Evolutionary conservation across 768 basidiomycete species (phyloP), one percentile per base, ranked within the genome.

Genomic region (Pseudohyphozyma bogoriensis): DNA sequence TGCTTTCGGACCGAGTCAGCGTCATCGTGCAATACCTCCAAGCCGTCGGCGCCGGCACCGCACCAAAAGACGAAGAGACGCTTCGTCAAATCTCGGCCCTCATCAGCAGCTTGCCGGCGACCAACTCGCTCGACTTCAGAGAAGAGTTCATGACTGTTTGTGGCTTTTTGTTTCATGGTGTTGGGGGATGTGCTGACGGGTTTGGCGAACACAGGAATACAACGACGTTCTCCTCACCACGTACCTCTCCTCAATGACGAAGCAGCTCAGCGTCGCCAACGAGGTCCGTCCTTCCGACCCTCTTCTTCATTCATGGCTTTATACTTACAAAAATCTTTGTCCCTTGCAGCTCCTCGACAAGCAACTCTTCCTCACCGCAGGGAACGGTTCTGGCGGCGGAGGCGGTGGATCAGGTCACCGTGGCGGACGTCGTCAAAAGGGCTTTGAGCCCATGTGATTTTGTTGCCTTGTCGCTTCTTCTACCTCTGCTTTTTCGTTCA

Each of bases 201-300:
- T 6, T 3, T 47, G 15, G 10, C 26, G 57, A 46, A 32, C 55
- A 28, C 68, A 95, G 90, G 93, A 99, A 81, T 89, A 92, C 74
- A 86, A 86, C 69, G 92, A 99, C 72, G 90, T 93, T 20, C 89
- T 95, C 62, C 77, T 99, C 32, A 95, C 90, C 2, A 84, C 86
- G 12, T 88, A 89, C 74, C 78, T 99, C 16, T 84, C 89, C 1
- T 82, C 84, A 18, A 74, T 99, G 60, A 96, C 92, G 10, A 92
- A 91, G 74, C 86, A 87, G 33, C 80, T 92, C 20, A 85, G 85
- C 65, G 81, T 85, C 13, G 74, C 96, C 59, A 96, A 92, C 72
- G 89, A 93, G 68, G 92, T 93, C 70, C 69, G 88, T 26, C 28
- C 11, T 1, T 15, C 40, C 2, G 31, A n/a, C 28, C 54, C 0